Base-by-base conservation (phyloP, 305 asterid genomes). In the Fraxinus platypoda region DNA sequence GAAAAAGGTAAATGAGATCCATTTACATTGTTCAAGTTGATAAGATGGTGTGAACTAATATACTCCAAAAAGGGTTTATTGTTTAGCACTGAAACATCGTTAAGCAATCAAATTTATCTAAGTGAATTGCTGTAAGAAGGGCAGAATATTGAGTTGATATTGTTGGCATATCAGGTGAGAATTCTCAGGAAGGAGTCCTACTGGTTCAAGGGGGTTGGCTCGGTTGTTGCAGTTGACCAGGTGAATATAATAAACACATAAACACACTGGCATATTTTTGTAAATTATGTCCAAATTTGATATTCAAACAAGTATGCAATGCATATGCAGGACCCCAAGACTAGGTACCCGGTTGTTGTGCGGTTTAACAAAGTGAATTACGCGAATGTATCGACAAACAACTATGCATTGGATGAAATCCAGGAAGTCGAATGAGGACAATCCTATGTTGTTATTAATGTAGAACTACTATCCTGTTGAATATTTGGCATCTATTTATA, bases 381-480 rank as follows among this genome's bases (percentile, higher is more conserved):
- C 78, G 94, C 97, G 0, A 93, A 92, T 86, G 91, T 93, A 78
- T 93, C 97, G 0, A 92, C 97, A 84, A 93, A 93, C 92, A 93
- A 93, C 94, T 93, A 91, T 25, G 97, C 94, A 23, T 87, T 92
- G 92, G 97, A 93, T 64, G 97, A 93, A 89, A 84, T 93, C 11
- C 90, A 92, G 85, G 86, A 86, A 84, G 87, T 90, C 73, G 71
- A 75, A 83, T 87, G 87, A 92, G 77, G 21, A 49, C 21, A 15
- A 49, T 15, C n/a, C 21, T n/a, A 5, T 15, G 59, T 43, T 43
- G 54, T 68, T 35, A 19, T 1, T 52, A 73, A 73, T 72, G 64
- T 66, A 77, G 64, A 21, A 23, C 41, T 17, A 49, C 80, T 74
- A 76, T 37, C 38, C 37, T 68, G 35, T 68, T 4, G 38, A 68